Evolutionary conservation across 2,329 filamentous ascomycete species (phyloP), one percentile per base, ranked within the genome.

Genomic region (Stemphylium lycopersici): DNA sequence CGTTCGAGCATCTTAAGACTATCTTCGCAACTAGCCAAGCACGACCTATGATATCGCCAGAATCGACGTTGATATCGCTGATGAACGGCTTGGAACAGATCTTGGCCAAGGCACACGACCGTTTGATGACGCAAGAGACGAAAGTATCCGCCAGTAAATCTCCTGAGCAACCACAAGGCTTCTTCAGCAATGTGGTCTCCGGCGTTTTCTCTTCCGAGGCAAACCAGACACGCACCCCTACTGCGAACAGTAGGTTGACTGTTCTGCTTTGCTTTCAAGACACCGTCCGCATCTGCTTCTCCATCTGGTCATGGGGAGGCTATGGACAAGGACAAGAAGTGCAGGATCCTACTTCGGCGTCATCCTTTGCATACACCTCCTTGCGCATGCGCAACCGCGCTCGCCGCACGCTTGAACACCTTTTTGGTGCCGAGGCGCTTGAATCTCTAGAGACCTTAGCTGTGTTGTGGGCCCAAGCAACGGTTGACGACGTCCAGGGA

Each of bases 241-340:
- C 90, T n/a, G 92, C 93, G 7, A 99, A 98, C 68, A 93, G 95
- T 66, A 86, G 93, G 40, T 81, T 99, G 18, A 98, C 95, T 0
- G 93, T 99, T 16, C 82, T 97, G 38, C 81, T 99, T n/a, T 96
- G 93, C 10, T 96, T 99, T 71, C 93, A 98, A 74, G 96, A 99
- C 72, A 91, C 93, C 1, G 91, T 98, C 54, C 87, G 91, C 20
- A 90, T 96, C 44, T 96, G 93, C 74, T 96, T 96, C 71, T 86
- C 83, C 11, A 96, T 99, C 47, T 99, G 96, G 95, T 90, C 90
- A 0, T 99, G 95, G 93, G 91, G 84, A 12, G 84, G 90, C 5
- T 85, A 88, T 68, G 83, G 83, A 2, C 80, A 80, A 24, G 87
- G 88, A 65, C 66, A 68, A 29, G 75, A 73, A 6, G 76, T 78